These are phyloP conservation scores for Myriangium duriaei DNA, from an alignment of 2,329 filamentous ascomycete genomes.

Conservation along the genomic window DNA sequence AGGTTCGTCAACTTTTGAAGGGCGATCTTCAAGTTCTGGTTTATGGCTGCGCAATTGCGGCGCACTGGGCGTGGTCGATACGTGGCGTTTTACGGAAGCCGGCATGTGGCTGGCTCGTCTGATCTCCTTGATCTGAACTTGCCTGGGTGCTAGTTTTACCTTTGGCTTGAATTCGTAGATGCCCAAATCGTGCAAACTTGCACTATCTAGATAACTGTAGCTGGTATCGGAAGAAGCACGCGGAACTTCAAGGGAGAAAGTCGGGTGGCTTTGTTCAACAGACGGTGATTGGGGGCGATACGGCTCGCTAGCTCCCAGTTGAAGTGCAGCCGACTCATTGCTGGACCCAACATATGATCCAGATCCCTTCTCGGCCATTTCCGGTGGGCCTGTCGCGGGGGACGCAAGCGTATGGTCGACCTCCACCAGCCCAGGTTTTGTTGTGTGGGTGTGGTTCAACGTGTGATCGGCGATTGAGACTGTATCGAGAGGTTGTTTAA, in stretches of 20 bases:
- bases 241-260: neutral
- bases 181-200: constrained; percentile 2
- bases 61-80: neutral
- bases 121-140: constrained; percentile 52
- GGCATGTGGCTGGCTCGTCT: constrained; percentile 6
- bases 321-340: neutral
- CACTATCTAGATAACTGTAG: constrained; percentile 2
- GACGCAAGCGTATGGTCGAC: too few species aligned
- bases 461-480: neutral
- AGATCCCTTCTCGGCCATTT: too few species aligned
- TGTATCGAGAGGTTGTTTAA: neutral
- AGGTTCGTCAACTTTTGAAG: too few species aligned
- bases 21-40: too few species aligned
- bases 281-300: neutral
- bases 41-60: too few species aligned
- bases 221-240: neutral
- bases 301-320: neutral
- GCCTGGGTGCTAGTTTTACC: constrained; percentile 78
- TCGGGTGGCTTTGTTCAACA: neutral
- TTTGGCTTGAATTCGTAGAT: constrained; percentile 49
- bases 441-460: neutral
- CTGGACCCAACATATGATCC: neutral
- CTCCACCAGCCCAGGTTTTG: neutral
- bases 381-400: too few species aligned
- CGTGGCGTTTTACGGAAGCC: neutral